Percentiles rank a stretch among this genome's conserved stretches.
Conservation (phyloP, 441 rosid species). For the Jatropha multifida region DNA sequence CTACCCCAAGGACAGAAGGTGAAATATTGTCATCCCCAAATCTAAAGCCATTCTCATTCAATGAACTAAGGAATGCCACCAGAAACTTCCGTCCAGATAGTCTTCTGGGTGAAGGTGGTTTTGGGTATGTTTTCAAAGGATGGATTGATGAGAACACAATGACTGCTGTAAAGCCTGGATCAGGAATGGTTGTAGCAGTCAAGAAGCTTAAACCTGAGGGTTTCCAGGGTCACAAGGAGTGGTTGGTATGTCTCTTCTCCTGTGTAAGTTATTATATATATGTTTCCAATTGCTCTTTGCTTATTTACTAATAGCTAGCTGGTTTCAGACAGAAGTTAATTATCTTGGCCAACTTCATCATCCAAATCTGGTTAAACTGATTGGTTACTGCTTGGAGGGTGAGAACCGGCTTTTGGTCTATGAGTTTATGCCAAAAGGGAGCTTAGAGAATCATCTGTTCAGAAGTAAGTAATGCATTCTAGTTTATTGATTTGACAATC, state of each 20-base stretch:
- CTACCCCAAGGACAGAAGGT: conserved; percentile 71
- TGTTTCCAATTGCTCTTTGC: conserved; percentile 5
- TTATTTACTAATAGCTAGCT: conserved; percentile 23
- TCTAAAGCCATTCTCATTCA: conserved; percentile 57
- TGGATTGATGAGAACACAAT: conserved; percentile 79
- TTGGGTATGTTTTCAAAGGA: conserved; percentile 90
- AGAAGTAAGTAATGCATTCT: conserved; percentile 54
- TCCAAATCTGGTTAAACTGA: conserved; percentile 75
- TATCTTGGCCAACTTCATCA: conserved; percentile 82
- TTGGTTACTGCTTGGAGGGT: conserved; percentile 89
- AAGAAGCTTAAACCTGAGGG: conserved; percentile 84
- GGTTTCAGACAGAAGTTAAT: conserved; percentile 77
- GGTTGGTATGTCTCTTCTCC: conserved; percentile 63
- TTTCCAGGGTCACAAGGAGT: conserved; percentile 90
- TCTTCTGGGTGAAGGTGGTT: conserved; percentile 92
- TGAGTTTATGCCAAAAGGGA: conserved; percentile 90
- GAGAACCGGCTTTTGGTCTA: conserved; percentile 81
- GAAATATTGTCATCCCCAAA: conserved; percentile 83
- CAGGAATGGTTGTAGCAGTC: conserved; percentile 78
- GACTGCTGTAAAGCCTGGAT: conserved; percentile 70
- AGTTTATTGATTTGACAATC: conserved; percentile 6
- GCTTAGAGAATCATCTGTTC: conserved; percentile 88
- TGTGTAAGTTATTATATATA: background rate
- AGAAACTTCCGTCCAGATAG: conserved; percentile 86
- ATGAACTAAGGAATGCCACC: conserved; percentile 69